Evolutionary conservation across 2,329 filamentous ascomycete genomes (phyloP).

Genomic region (Pseudopithomyces maydicus): DNA sequence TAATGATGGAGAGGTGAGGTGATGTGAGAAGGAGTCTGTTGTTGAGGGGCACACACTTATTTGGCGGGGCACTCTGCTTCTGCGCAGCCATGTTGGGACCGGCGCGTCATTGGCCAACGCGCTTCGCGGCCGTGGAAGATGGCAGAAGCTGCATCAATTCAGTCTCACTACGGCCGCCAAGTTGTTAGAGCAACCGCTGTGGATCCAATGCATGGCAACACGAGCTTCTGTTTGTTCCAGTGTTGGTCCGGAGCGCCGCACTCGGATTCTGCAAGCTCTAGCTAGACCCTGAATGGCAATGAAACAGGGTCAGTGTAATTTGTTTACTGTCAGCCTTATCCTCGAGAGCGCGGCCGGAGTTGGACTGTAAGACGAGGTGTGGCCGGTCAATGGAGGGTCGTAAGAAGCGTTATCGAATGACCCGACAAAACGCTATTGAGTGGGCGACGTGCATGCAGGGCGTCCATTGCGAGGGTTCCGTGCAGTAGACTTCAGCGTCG

Average conservation of each 20-base stretch:
- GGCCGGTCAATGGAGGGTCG: neutral
- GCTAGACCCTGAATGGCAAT: neutral
- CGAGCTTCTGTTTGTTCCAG: neutral
- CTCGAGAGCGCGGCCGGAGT: neutral
- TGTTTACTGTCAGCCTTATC: neutral
- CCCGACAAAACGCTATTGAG: neutral
- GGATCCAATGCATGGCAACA: neutral
- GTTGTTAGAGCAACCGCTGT: conserved; percentile 3
- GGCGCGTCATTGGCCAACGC: conserved; percentile 14
- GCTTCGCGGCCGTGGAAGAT: conserved; percentile 12
- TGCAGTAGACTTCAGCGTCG: too few species aligned
- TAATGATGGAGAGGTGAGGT: conserved; percentile 25
- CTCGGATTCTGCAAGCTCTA: neutral
- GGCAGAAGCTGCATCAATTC: conserved; percentile 5
- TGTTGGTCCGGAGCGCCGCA: neutral
- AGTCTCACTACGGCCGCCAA: conserved; percentile 6
- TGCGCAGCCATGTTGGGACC: conserved; percentile 7
- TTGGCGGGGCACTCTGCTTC: conserved; percentile 15
- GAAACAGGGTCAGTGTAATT: neutral
- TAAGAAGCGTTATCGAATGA: neutral
- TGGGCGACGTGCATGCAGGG: neutral
- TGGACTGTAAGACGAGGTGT: neutral
- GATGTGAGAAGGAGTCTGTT: conserved; percentile 24
- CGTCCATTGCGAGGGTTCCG: too few species aligned
- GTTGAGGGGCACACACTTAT: conserved; percentile 17